phyloP scores from a whole-genome alignment of 225 moss, liverwort and hornwort genomes.

The Pleurozium schreberi region DNA sequence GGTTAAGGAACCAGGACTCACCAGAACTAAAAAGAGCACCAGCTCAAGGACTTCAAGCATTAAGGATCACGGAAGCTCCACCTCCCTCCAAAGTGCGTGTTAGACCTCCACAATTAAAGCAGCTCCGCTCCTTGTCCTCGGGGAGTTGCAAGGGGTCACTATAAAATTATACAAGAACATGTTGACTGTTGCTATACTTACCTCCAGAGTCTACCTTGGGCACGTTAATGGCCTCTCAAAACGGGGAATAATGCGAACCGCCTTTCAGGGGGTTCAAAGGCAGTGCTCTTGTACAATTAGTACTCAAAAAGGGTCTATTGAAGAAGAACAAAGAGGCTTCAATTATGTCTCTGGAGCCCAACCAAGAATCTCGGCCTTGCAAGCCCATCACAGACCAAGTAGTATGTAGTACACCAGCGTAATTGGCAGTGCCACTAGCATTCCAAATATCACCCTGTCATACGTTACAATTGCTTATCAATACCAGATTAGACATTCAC shows the following conservation, averaged over 20 bases:
- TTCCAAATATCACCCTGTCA: conserved; percentile 53
- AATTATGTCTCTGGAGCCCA: not conserved
- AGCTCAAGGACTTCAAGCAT: not conserved
- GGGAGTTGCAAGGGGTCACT: conserved; percentile 16
- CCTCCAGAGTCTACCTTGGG: not conserved
- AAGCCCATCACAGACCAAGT: conserved; percentile 28
- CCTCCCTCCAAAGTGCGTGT: not conserved
- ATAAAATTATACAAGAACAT: conserved; percentile 25
- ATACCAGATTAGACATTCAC: not conserved
- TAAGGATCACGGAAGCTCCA: not conserved
- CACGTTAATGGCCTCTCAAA: conserved; percentile 18
- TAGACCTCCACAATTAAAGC: conserved; percentile 5
- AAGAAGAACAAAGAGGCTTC: not conserved
- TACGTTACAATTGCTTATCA: not conserved
- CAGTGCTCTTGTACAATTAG: conserved; percentile 22
- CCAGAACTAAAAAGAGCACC: conserved; percentile 4
- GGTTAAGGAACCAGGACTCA: not conserved
- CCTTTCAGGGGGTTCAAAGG: conserved; percentile 7
- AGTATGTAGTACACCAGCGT: conserved; percentile 47
- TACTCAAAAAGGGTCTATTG: conserved; percentile 4
- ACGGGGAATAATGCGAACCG: not conserved
- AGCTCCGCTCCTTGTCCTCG: conserved; percentile 11
- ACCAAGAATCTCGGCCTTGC: not conserved
- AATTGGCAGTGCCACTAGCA: conserved; percentile 45
- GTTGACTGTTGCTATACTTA: not conserved